These are phyloP conservation scores for Mucor sp. DNA, from an alignment of 371 early-diverging fungal species.

Conservation along the genomic window DNA sequence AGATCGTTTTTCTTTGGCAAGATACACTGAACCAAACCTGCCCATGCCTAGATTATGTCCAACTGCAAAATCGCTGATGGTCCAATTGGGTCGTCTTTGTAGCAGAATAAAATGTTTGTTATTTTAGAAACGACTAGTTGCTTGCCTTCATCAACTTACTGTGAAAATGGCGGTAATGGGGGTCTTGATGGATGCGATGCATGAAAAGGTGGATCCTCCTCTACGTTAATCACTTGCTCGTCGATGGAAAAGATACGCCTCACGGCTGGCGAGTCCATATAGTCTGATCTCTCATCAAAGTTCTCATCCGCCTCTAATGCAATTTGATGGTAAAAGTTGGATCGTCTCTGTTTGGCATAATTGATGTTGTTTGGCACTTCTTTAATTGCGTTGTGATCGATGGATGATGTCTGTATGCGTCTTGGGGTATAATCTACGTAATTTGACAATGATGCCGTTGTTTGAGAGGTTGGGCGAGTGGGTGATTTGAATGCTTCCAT, in stretches of 20 bases:
- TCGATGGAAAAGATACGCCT: constrained; percentile 37
- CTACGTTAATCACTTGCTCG: constrained; percentile 7
- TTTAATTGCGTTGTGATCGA: background rate
- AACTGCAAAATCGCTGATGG: constrained; percentile 93
- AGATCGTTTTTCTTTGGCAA: constrained; percentile 85
- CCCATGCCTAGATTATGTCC: constrained; percentile 94
- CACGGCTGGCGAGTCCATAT: constrained; percentile 49
- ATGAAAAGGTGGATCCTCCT: background rate
- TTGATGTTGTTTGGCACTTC: constrained; percentile 13
- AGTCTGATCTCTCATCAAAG: constrained; percentile 1
- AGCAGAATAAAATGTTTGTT: background rate
- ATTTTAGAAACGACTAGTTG: background rate
- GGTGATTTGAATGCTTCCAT: constrained; percentile 4
- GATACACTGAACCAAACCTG: constrained; percentile 97
- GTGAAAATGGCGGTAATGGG: background rate
- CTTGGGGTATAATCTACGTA: constrained; percentile 53
- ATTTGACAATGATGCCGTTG: constrained; percentile 4
- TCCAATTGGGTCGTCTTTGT: constrained; percentile 55
- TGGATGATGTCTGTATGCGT: background rate
- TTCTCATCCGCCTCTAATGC: constrained; percentile 17
- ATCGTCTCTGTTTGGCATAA: constrained; percentile 29
- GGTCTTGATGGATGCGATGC: background rate
- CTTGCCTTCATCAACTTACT: background rate
- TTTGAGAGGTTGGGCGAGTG: background rate
- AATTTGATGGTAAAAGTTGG: constrained; percentile 33